phyloP scores from a whole-genome alignment of 2,329 filamentous ascomycete genomes.

The Neophaeococcomyces mojaviensis region DNA sequence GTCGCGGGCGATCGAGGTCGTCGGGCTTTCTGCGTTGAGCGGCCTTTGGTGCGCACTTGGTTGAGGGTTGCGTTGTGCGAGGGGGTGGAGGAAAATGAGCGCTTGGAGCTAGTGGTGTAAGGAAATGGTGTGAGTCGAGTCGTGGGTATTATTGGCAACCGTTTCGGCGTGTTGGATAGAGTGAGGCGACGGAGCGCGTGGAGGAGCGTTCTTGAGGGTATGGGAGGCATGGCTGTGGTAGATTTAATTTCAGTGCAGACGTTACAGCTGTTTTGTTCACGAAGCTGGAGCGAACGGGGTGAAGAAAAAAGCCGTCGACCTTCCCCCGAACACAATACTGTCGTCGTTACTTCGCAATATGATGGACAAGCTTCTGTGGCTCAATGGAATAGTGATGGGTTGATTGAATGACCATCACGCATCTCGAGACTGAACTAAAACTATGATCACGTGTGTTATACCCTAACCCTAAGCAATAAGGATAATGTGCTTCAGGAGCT shows the following conservation, averaged over 20 bases:
- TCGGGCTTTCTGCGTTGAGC: slow-evolving; percentile 69
- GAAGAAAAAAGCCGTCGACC: background rate
- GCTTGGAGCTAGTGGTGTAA: slow-evolving; percentile 20
- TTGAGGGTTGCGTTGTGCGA: slow-evolving; percentile 58
- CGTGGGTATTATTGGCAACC: slow-evolving; percentile 17
- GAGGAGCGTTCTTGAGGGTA: slow-evolving; percentile 31
- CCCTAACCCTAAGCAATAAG: too few relatives aligned
- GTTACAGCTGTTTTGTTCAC: background rate
- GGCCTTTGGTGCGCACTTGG: slow-evolving; percentile 69
- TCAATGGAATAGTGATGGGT: too few relatives aligned
- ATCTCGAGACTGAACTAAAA: too few relatives aligned
- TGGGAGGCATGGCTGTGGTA: slow-evolving; percentile 21
- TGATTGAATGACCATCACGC: too few relatives aligned
- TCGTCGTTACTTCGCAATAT: too few relatives aligned
- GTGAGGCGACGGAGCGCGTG: slow-evolving; percentile 30
- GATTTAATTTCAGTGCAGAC: background rate
- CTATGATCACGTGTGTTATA: too few relatives aligned
- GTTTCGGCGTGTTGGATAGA: slow-evolving; percentile 17
- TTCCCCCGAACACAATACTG: too few relatives aligned
- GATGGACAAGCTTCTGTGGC: too few relatives aligned
- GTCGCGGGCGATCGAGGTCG: slow-evolving; percentile 77
- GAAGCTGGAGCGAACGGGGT: background rate
- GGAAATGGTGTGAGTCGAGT: slow-evolving; percentile 27
- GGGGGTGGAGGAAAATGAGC: slow-evolving; percentile 53
- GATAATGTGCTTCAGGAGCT: too few relatives aligned